These are phyloP conservation scores for Scheffersomyces illinoinensis DNA, from an alignment of 1,139 yeast genomes.

Conservation along the genomic window DNA sequence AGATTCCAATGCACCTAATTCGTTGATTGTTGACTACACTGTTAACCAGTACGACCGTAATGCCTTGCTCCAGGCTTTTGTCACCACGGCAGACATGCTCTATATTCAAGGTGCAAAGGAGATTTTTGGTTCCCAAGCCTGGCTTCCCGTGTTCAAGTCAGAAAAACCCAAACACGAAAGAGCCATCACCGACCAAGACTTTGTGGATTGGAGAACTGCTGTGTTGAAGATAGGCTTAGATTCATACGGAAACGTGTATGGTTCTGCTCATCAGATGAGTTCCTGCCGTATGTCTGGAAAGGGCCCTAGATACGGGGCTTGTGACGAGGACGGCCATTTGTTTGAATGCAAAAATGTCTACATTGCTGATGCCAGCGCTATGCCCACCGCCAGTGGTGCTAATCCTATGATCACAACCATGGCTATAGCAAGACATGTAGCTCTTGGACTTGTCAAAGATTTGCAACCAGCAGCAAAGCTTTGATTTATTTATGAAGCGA, in stretches of 20 bases:
- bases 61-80: conserved; percentile 41
- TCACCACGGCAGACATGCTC: conserved; percentile 47
- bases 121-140: conserved; percentile 40
- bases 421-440: conserved; percentile 41
- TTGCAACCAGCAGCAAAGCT: conserved; percentile 32
- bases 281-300: conserved; percentile 56
- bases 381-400: conserved; percentile 63
- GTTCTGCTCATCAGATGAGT: conserved; percentile 66
- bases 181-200: conserved; percentile 45
- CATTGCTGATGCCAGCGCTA: conserved; percentile 57
- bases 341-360: conserved; percentile 55
- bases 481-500: conserved; percentile 9
- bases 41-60: conserved; percentile 44
- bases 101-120: conserved; percentile 55
- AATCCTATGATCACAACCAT: conserved; percentile 54
- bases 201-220: conserved; percentile 43
- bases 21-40: conserved; percentile 41
- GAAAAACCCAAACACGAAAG: conserved; percentile 44
- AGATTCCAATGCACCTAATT: conserved; percentile 38
- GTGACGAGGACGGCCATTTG: conserved; percentile 49
- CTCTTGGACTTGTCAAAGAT: conserved; percentile 36
- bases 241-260: conserved; percentile 35
- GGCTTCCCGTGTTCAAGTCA: conserved; percentile 41
- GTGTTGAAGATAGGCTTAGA: conserved; percentile 30
- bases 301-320: conserved; percentile 51